These are phyloP conservation scores for Daldinia concentrica DNA, from an alignment of 495 filamentous ascomycete species.

Conservation along the genomic window DNA sequence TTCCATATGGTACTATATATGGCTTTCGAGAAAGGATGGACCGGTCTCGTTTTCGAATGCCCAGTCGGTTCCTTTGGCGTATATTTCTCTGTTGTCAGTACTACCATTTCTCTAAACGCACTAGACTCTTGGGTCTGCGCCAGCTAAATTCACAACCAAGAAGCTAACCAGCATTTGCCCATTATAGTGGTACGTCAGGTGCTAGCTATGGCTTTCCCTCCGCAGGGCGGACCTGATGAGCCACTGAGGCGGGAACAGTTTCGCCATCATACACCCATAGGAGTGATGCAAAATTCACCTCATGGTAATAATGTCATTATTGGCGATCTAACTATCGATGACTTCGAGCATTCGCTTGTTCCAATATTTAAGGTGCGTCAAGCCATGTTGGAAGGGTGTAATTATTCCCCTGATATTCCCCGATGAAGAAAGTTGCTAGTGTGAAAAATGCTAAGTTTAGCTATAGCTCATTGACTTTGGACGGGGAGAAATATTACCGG, in stretches of 20 bases:
- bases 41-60: not conserved
- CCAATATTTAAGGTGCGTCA: slow-evolving; percentile 27
- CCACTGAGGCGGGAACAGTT: slow-evolving; percentile 4
- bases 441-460: not conserved
- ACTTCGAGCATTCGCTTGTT: slow-evolving; percentile 8
- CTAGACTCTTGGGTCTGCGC: not conserved
- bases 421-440: not conserved
- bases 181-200: slow-evolving; percentile 27
- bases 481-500: slow-evolving; percentile 1
- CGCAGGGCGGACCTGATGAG: not conserved
- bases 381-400: not conserved
- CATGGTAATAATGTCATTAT: slow-evolving; percentile 27
- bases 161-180: not conserved
- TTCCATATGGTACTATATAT: slow-evolving; percentile 8
- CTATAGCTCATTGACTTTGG: slow-evolving; percentile 41
- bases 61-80: slow-evolving; percentile 35
- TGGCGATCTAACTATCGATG: not conserved
- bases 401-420: not conserved
- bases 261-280: too few relatives aligned
- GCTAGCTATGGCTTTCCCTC: slow-evolving; percentile 36
- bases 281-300: slow-evolving; percentile 25
- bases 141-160: not conserved
- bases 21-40: not conserved
- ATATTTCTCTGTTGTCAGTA: slow-evolving; percentile 35
- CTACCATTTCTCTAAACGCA: not conserved